phyloP scores from a whole-genome alignment of 2,329 filamentous ascomycete species.

The Penicillium sclerotigenum region DNA sequence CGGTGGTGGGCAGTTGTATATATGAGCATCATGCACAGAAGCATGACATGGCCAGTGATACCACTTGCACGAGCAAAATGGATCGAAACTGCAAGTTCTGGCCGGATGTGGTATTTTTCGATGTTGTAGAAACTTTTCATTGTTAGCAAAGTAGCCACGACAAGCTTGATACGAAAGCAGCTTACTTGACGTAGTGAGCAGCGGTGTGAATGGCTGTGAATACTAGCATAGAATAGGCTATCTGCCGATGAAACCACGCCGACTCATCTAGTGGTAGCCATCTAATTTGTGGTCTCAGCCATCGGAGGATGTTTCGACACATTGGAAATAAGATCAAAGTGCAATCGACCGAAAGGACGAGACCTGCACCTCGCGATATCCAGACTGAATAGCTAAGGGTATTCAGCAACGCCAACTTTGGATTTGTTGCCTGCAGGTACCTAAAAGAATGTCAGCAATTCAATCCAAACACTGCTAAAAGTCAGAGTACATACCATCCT shows the following conservation, averaged over 20 bases:
- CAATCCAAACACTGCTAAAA: background rate
- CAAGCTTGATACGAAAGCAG: conserved; percentile 10
- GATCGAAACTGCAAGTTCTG: conserved; percentile 77
- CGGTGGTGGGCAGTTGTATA: conserved; percentile 92
- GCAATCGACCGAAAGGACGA: conserved; percentile 79
- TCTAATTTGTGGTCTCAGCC: conserved; percentile 78
- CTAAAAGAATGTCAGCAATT: conserved; percentile 48
- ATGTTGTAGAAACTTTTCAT: conserved; percentile 84
- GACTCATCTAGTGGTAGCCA: conserved; percentile 95
- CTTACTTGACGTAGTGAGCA: conserved; percentile 91
- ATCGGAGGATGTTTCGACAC: conserved; percentile 84
- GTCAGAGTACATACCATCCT: conserved; percentile 66
- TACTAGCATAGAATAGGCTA: conserved; percentile 82
- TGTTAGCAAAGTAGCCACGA: conserved; percentile 22
- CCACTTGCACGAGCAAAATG: conserved; percentile 88
- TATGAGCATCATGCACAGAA: conserved; percentile 98
- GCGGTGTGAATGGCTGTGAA: conserved; percentile 75
- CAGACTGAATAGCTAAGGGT: conserved; percentile 83
- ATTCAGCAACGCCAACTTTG: conserved; percentile 72
- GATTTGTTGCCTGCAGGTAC: conserved; percentile 71
- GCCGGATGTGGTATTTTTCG: conserved; percentile 77
- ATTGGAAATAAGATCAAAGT: conserved; percentile 90
- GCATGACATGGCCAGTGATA: conserved; percentile 94
- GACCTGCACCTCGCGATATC: conserved; percentile 89
- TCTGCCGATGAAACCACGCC: conserved; percentile 92